Percentiles rank a stretch among this genome's conserved stretches.
Conservation (phyloP, 2,329 filamentous ascomycete species). For the Colletotrichum abscissum region DNA sequence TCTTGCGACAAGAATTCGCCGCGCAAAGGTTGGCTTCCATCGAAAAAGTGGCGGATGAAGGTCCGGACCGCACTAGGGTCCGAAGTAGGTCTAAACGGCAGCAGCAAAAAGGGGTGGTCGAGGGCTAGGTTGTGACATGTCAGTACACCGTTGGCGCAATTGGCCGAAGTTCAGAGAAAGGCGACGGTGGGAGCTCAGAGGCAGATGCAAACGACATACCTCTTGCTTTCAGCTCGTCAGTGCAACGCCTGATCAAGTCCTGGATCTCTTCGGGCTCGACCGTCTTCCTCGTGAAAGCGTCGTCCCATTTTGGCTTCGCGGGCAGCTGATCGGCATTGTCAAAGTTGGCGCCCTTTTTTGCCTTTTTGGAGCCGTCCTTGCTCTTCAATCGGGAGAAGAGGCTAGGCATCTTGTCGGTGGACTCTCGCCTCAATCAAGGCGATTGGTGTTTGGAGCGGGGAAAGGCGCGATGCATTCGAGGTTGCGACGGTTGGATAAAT, state of each 20-base stretch:
- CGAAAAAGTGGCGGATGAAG: constrained; percentile 94
- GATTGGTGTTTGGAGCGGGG: constrained; percentile 15
- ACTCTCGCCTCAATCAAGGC: constrained; percentile 15
- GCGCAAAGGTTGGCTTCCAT: constrained; percentile 69
- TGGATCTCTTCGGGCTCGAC: constrained; percentile 92
- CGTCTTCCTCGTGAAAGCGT: constrained; percentile 85
- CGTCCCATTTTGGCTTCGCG: constrained; percentile 83
- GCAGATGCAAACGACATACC: constrained; percentile 67
- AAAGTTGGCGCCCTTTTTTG: constrained; percentile 72
- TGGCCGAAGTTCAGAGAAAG: constrained; percentile 30
- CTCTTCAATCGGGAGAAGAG: constrained; percentile 76
- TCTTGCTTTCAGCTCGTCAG: constrained; percentile 91
- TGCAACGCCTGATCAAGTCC: constrained; percentile 86
- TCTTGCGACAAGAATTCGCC: constrained; percentile 85
- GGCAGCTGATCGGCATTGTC: constrained; percentile 64
- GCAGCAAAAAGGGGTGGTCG: constrained; percentile 89
- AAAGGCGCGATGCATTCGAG: constrained; percentile 27
- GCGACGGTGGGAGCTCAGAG: constrained; percentile 32
- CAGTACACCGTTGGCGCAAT: constrained; percentile 1
- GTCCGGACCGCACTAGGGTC: constrained; percentile 92
- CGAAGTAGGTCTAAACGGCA: constrained; percentile 93
- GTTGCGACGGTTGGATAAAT: constrained; percentile 3
- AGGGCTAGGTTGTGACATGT: constrained; percentile 67
- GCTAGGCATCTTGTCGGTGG: constrained; percentile 61
- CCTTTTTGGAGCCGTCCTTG: constrained; percentile 76